Evolutionary conservation across 371 early-diverging fungal species (phyloP).

Genomic region (Globomyces sp.): DNA sequence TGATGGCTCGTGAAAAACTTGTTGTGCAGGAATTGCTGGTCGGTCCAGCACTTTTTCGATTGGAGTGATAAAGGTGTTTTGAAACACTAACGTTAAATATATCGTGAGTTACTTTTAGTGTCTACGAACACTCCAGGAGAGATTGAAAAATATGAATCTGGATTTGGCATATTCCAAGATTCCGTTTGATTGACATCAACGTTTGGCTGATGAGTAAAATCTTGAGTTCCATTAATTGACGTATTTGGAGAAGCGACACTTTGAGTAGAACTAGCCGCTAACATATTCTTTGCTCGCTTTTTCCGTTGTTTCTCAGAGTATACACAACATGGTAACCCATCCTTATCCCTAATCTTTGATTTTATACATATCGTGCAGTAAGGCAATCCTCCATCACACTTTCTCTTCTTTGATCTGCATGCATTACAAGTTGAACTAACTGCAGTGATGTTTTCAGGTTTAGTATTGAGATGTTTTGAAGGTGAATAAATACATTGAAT

Average conservation of each 20-base stretch:
- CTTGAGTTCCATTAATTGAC: not conserved
- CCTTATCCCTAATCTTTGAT: not conserved
- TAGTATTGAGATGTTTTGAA: not conserved
- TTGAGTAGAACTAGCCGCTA: not conserved
- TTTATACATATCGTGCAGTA: constrained; percentile 17
- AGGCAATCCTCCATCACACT: constrained; percentile 13
- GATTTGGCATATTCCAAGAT: not conserved
- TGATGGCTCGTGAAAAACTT: not conserved
- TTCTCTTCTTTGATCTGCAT: constrained; percentile 17
- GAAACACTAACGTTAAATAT: too few species aligned
- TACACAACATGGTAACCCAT: constrained; percentile 8
- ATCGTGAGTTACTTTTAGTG: too few species aligned
- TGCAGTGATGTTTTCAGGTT: constrained; percentile 3
- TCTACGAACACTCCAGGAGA: not conserved
- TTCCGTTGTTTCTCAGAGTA: not conserved
- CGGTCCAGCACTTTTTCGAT: not conserved
- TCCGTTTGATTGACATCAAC: not conserved
- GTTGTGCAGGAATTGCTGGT: not conserved
- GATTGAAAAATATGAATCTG: not conserved
- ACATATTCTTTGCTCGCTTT: too few species aligned
- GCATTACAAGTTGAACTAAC: constrained; percentile 2
- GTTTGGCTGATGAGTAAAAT: too few species aligned
- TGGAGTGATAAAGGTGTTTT: too few species aligned
- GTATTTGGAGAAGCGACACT: too few species aligned
- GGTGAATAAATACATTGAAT: constrained; percentile 12